phyloP scores from a whole-genome alignment of 352 stramenopile species.

The Globisporangium radiosum region DNA sequence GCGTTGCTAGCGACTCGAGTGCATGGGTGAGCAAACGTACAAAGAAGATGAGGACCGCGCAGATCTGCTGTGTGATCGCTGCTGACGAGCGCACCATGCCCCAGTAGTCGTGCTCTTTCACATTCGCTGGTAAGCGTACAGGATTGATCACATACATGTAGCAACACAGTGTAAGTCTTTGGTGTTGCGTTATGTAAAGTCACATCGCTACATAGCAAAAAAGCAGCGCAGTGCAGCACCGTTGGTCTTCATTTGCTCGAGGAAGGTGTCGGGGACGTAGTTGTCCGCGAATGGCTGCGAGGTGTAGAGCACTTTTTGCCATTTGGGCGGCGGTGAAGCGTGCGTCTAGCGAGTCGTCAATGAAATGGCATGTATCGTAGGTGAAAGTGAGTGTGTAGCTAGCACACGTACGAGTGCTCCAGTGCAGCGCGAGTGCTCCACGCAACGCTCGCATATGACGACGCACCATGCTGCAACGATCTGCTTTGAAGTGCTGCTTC shows the following conservation, averaged over 20 bases:
- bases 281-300: conserved; percentile 87
- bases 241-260: conserved; percentile 89
- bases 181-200: background rate
- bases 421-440: too few species aligned
- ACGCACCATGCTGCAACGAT: too few species aligned
- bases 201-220: background rate
- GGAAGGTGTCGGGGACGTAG: conserved; percentile 86
- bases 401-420: too few species aligned
- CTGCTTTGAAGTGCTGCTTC: too few species aligned
- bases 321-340: conserved; percentile 16
- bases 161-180: background rate
- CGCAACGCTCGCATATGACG: too few species aligned
- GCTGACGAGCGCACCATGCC: conserved; percentile 79
- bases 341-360: background rate
- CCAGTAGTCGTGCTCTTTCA: conserved; percentile 77
- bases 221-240: conserved; percentile 23
- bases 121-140: conserved; percentile 41
- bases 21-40: conserved; percentile 22
- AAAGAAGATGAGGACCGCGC: conserved; percentile 85
- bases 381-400: background rate
- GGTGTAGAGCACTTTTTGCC: conserved; percentile 87
- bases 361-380: too few species aligned
- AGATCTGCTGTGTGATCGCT: conserved; percentile 87
- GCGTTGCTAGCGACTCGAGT: background rate
- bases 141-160: background rate